Base-by-base conservation (phyloP, 208 protist genomes). In the Trypanosoma lewisi region DNA sequence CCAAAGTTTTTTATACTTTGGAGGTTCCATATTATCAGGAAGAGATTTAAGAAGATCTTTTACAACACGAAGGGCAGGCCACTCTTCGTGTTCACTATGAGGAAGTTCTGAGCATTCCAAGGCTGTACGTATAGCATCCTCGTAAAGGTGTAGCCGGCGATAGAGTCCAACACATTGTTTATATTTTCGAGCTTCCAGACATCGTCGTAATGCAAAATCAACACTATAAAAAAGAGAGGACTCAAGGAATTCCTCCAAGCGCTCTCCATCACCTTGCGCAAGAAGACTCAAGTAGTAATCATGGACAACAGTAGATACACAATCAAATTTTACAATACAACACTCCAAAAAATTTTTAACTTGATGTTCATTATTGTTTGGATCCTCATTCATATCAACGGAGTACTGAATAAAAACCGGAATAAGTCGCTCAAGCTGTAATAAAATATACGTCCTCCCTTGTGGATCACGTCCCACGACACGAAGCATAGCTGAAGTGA, bases 201-300 rank as follows among this genome's bases (percentile, higher is more conserved):
- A 98, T 16, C 90, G 52, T 34, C 97, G 82, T 34, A 99, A 75
- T 9, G 94, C 97, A 76, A 97, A 98, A 52, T 96, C 80, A 5
- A 77, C 52, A 70, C 97, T 92, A 48, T 93, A 98, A 55, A 80
- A 86, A 25, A 85, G 44, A 11, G 84, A 89, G n/a, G 49, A 63
- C 25, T 77, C 70, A 37, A 98, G 73, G 67, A 96, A 97, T 21
- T 81, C 66, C 12, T 89, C 62, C 16, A 98, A 67, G 0, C 78
- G 77, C 21, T 74, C 71, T 23, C 80, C 75, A 63, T 97, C 86
- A 28, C 83, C 51, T 57, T 93, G 53, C 5, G 89, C 95, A 28
- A 98, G 92, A 16, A 99, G 75, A 25, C 83, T 86, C 0, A 98
- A 51, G 28, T 98, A 87, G 66, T 97, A 98, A 66, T 98, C 97